A percentile compares a stretch with the other conserved stretches of the same genome.
Conservation (phyloP, 2,329 filamentous ascomycete genomes). For the Knoxdaviesia capensis region DNA sequence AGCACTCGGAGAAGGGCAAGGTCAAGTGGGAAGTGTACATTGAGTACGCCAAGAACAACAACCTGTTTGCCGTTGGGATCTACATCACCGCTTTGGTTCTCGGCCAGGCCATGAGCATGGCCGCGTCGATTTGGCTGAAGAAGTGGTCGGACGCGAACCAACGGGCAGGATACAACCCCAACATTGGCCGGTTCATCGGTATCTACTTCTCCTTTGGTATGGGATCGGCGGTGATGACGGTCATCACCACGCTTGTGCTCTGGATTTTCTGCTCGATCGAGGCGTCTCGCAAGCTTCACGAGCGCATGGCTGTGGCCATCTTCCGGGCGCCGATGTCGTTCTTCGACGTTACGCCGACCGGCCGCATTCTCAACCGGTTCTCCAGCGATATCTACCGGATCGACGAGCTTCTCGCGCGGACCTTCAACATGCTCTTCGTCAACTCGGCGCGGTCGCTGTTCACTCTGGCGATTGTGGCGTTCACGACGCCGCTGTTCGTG, state of each 20-base stretch:
- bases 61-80: conserved; percentile 61
- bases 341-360: conserved; percentile 91
- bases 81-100: conserved; percentile 62
- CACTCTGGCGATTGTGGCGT: conserved; percentile 70
- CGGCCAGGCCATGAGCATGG: conserved; percentile 66
- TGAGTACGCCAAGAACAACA: conserved; percentile 91
- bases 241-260: conserved; percentile 79
- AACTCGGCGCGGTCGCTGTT: conserved; percentile 59
- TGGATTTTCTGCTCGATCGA: conserved; percentile 99
- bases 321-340: conserved; percentile 98
- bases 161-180: conserved; percentile 41
- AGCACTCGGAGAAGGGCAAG: conserved; percentile 83
- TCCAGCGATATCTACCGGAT: conserved; percentile 69
- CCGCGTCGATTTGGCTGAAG: conserved; percentile 83
- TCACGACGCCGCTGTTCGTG: conserved; percentile 62
- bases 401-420: conserved; percentile 84
- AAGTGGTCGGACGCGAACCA: conserved; percentile 73
- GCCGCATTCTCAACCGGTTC: conserved; percentile 92
- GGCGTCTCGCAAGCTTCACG: conserved; percentile 89
- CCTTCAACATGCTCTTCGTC: conserved; percentile 90
- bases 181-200: conserved; percentile 79
- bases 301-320: conserved; percentile 91
- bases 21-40: conserved; percentile 93
- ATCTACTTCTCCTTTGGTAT: conserved; percentile 92
- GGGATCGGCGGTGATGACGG: conserved; percentile 65